Percentiles rank a stretch among this genome's conserved stretches.
Conservation (phyloP, 139 green algal genomes). For the Coelastrella sp. region DNA sequence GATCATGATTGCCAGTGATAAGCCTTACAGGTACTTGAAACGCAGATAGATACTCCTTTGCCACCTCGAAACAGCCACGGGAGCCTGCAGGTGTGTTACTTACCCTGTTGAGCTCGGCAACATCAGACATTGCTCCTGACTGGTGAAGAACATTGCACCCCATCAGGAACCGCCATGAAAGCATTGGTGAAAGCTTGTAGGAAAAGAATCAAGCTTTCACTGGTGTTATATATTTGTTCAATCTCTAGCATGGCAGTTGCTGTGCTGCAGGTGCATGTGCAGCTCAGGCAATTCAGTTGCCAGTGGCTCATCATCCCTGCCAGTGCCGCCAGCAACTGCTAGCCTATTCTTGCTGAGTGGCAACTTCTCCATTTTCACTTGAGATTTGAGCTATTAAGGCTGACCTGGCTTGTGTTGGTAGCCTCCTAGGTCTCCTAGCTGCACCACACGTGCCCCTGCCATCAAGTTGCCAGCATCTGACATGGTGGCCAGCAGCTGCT, state of each 20-base stretch:
- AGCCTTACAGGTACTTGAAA: constrained; percentile 67
- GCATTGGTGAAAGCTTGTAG: too few species aligned
- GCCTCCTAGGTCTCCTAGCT: constrained; percentile 85
- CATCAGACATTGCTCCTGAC: too few species aligned
- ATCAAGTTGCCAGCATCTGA: neutral
- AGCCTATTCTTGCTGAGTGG: neutral
- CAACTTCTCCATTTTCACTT: too few species aligned
- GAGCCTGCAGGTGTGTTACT: constrained; percentile 48
- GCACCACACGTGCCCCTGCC: constrained; percentile 61
- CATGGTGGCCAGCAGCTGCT: constrained; percentile 65
- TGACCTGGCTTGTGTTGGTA: constrained; percentile 74
- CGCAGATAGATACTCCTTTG: constrained; percentile 60
- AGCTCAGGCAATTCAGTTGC: neutral
- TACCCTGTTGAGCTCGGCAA: too few species aligned
- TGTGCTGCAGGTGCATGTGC: neutral
- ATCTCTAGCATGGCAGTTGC: neutral
- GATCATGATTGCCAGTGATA: constrained; percentile 83
- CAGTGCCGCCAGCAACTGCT: neutral
- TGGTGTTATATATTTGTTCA: too few species aligned
- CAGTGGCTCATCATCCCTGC: neutral
- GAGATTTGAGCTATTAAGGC: neutral
- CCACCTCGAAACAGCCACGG: constrained; percentile 71
- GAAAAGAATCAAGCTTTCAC: too few species aligned
- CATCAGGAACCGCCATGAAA: too few species aligned
- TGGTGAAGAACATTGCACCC: too few species aligned